Evolutionary conservation across 148 eudicot genomes (phyloP).

Genomic region (Amaranthus palmeri): DNA sequence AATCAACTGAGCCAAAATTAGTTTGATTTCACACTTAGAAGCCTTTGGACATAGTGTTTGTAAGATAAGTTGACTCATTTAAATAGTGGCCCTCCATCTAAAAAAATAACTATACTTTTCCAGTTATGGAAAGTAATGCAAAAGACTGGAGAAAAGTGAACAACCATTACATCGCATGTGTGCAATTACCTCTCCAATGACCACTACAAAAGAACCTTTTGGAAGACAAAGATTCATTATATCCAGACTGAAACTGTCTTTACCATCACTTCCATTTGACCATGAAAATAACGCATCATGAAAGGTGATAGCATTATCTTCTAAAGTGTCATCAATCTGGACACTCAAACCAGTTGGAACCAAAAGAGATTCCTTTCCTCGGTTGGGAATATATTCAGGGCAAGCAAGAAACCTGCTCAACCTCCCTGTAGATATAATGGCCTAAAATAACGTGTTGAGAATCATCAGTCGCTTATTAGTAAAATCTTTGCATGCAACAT

Average conservation of each 20-base stretch:
- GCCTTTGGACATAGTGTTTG: background rate
- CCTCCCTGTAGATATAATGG: constrained; percentile 69
- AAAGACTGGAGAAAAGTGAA: background rate
- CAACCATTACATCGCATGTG: background rate
- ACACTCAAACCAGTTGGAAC: constrained; percentile 33
- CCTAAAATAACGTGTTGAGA: constrained; percentile 36
- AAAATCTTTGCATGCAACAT: constrained; percentile 1
- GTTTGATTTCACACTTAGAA: background rate
- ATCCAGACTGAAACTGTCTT: constrained; percentile 43
- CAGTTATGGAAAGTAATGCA: background rate
- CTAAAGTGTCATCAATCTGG: constrained; percentile 25
- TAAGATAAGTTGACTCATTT: background rate
- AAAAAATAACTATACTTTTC: background rate
- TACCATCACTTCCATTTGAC: constrained; percentile 49
- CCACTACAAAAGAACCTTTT: constrained; percentile 68
- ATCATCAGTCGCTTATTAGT: constrained; percentile 6
- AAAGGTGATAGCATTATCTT: constrained; percentile 49
- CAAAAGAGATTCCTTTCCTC: constrained; percentile 20
- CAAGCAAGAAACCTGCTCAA: constrained; percentile 75
- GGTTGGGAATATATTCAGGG: constrained; percentile 40
- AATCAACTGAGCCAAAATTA: background rate
- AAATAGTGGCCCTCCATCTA: background rate
- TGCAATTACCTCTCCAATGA: constrained; percentile 78
- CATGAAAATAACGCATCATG: constrained; percentile 71
- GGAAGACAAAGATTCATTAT: constrained; percentile 55